These are phyloP conservation scores for Gautieria morchelliformis DNA, from an alignment of 768 basidiomycete genomes.

Conservation along the genomic window DNA sequence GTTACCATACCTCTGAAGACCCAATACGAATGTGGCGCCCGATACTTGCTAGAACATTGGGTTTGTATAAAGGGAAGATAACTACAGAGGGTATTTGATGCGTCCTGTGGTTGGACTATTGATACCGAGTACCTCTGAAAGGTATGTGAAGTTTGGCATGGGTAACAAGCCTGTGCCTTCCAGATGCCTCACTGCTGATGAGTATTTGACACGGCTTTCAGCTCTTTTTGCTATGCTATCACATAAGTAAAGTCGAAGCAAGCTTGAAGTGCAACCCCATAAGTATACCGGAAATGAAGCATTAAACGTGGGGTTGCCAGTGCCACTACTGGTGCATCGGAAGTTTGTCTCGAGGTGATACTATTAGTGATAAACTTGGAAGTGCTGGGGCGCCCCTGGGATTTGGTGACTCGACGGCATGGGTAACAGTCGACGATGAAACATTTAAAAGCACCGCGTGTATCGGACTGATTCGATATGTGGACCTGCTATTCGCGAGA, in stretches of 20 bases:
- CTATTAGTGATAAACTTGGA: too few species aligned
- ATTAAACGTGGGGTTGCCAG: background rate
- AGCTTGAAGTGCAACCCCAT: background rate
- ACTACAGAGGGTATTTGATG: conserved; percentile 3
- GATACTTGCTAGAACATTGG: conserved; percentile 1
- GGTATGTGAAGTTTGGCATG: background rate
- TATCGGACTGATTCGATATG: background rate
- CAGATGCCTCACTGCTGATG: conserved; percentile 18
- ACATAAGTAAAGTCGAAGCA: background rate
- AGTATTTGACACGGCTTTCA: conserved; percentile 24
- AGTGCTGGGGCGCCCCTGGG: background rate
- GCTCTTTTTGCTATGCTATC: conserved; percentile 18
- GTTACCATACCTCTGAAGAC: conserved; percentile 12
- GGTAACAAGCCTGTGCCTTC: conserved; percentile 20
- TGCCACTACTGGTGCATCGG: background rate
- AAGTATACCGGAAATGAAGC: background rate
- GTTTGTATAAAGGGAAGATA: background rate
- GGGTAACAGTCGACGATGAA: background rate
- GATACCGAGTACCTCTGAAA: conserved; percentile 10
- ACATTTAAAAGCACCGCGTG: background rate
- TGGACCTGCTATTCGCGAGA: background rate
- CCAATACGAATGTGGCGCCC: conserved; percentile 12
- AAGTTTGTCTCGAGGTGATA: background rate
- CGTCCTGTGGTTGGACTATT: conserved; percentile 13
- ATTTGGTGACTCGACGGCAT: background rate